Base-by-base conservation (phyloP, 2,329 filamentous ascomycete species). In the Aureobasidium subglaciale region DNA sequence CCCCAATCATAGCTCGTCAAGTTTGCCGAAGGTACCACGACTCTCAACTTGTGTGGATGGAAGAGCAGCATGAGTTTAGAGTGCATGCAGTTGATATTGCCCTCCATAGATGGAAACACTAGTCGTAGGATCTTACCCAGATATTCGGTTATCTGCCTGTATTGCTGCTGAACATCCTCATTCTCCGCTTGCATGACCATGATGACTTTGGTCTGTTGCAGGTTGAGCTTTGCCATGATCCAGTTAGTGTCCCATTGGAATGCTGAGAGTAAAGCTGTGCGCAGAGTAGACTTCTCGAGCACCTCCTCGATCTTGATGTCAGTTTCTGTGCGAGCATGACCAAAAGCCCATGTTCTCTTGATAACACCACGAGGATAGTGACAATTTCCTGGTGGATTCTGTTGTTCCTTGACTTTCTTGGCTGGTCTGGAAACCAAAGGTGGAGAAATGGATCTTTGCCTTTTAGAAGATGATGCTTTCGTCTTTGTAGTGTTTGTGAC, bases 11-110 rank as follows among this genome's bases (percentile, higher is more conserved):
- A 90, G 7, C 82, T 78, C 11, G 87, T 84, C 46, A 96, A 74
- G 64, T 99, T 99, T 1, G 90, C 93, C 3, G 86, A 92, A 0
- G 93, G 90, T 2, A 97, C 76, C 1, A 87, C 92, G 41, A 99
- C 78, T 6, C 93, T 83, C 15, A 96, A 71, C 67, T 90, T 84
- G 1, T 73, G 72, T 0, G 80, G 73, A 63, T 90, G 88, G 63
- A 90, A 92, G n/a, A 97, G 77, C 1, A 97, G 72, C 79, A 95
- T 91, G 40, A 97, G 76, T 67, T 99, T 97, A 48, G 90, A 95
- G 70, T 97, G 93, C 90, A 97, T 96, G 63, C 79, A 84, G 22
- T 84, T 86, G 5, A 82, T 72, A 43, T 81, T 75, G 1, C 83
- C 81, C 37, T 82, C 76, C 88, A 96, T 92, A 2, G 80, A 79